Evolutionary conservation across 352 stramenopile species (phyloP), one percentile per base, ranked within the genome.

Genomic region (Pythium aquatile): DNA sequence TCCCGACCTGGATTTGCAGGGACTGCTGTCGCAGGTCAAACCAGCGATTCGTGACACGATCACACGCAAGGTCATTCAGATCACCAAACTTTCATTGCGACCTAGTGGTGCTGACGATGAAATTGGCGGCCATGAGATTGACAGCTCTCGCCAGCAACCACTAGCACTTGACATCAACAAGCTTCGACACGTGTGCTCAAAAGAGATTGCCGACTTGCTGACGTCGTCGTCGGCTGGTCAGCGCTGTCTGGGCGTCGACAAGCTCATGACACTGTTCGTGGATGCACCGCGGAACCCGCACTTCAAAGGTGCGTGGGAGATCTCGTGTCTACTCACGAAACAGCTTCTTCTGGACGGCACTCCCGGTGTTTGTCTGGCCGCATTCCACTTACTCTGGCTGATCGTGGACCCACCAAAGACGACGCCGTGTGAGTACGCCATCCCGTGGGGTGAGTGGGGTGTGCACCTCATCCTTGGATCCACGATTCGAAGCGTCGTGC

Each of bases 381-480:
- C 78, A 0, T 84, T 89, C 10, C 71, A 89, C 8, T 46, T 94
- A 9, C 69, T 94, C 0, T 69, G 74, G n/a, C 26, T 90, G 2
- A 63, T 94, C 5, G 73, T 78, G 4, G 75, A 87, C 8, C 78
- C 84, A 5, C 78, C 76, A 6, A 58, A 62, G 1, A n/a, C 57
- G 0, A 47, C 55, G 9, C 47, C 56, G 9, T 66, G 59, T 13
- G 74, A 76, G 37, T 91, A 82, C 54, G 75, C 73, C 1, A 88
- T 92, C 54, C 85, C 85, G 5, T 94, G 85, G 85, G 77, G 75
- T 0, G 85, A 94, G 29, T 94, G 85, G 85, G 85, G 85, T 0
- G 83, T 93, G 2, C 80, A 94, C 46, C 66, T 94, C 30, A 79
- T 92, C 35, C 66, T 94, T 8, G 76, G 80, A 0, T 94, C 81